Conservation (phyloP, 2,329 filamentous ascomycete genomes). For the Penicillium sp. region DNA sequence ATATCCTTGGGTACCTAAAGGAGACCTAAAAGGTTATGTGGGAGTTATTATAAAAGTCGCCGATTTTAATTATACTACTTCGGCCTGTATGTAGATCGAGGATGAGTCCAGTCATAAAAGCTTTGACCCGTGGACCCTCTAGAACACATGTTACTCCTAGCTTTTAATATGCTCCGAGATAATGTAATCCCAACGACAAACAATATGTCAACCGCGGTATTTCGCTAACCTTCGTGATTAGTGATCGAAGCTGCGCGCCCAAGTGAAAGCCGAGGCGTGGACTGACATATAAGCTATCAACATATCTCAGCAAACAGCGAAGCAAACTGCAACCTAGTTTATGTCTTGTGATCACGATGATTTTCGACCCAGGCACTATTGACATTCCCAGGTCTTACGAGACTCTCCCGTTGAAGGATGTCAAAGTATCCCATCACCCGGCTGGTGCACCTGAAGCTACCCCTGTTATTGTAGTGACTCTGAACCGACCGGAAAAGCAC, state of each 20-base stretch:
- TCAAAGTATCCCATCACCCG: conserved; percentile 34
- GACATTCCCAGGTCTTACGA: conserved; percentile 29
- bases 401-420: conserved; percentile 23
- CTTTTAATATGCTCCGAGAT: background rate
- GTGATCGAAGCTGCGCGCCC: background rate
- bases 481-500: conserved; percentile 54
- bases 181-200: background rate
- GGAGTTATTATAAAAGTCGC: background rate
- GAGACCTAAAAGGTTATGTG: background rate
- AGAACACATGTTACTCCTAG: background rate
- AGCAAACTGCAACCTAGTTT: background rate
- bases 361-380: conserved; percentile 4
- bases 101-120: background rate
- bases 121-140: no score
- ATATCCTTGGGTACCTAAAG: background rate
- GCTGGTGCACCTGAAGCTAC: conserved; percentile 47
- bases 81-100: background rate
- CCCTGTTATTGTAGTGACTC: conserved; percentile 45
- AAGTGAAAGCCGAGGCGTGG: background rate
- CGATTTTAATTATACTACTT: background rate
- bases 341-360: background rate
- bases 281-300: background rate
- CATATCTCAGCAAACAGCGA: background rate
- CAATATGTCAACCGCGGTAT: background rate
- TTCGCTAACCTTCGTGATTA: background rate